These are phyloP conservation scores for Dalbergia oliveri DNA, from an alignment of 306 rosid species.

Conservation along the genomic window DNA sequence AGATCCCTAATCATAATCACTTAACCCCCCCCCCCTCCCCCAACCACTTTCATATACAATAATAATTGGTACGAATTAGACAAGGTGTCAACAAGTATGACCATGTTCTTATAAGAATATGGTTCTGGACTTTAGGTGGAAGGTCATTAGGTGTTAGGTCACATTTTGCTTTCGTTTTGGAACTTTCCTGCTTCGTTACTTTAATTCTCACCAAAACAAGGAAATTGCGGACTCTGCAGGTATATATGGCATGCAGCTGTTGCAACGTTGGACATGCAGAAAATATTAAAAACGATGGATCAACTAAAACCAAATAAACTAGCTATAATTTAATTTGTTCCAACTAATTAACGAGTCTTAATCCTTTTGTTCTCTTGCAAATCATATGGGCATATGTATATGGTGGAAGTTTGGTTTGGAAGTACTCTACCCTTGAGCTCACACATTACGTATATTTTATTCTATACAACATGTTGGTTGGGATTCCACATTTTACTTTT, in stretches of 20 bases:
- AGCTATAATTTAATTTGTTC: neutral
- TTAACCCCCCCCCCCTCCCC: too few species aligned
- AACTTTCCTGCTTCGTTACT: constrained; percentile 47
- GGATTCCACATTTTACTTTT: neutral
- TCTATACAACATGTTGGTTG: neutral
- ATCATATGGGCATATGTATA: neutral
- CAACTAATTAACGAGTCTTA: constrained; percentile 32
- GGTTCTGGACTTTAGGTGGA: constrained; percentile 51
- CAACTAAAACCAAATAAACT: constrained; percentile 22
- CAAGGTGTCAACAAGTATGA: neutral
- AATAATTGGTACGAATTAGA: constrained; percentile 39
- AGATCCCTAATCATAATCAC: constrained; percentile 47
- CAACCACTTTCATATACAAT: neutral
- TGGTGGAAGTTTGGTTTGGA: neutral
- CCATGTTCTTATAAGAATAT: constrained; percentile 8
- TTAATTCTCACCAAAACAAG: constrained; percentile 45
- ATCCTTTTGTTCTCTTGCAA: constrained; percentile 11
- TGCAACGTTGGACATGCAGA: constrained; percentile 37
- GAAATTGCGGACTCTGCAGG: constrained; percentile 34
- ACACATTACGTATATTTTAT: neutral
- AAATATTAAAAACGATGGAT: constrained; percentile 16
- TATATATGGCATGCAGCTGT: neutral
- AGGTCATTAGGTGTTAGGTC: constrained; percentile 52
- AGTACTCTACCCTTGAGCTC: neutral
- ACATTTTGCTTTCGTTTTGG: constrained; percentile 56